Evolutionary conservation across 176 grass and related monocot species (phyloP).

Genomic region (Oryza nivara): DNA sequence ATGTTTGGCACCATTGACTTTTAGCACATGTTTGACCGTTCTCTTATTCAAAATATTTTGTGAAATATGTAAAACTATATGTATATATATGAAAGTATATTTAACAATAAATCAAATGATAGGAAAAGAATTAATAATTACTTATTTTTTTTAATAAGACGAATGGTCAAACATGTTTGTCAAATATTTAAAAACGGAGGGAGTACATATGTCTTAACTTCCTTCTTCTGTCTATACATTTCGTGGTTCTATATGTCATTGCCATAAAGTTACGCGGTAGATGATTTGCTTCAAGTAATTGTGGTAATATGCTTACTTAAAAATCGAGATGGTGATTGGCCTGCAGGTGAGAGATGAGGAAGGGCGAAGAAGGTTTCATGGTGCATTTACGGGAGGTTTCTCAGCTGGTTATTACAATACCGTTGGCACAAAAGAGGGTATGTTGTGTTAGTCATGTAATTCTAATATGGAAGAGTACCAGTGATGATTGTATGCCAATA

Average conservation of each 20-base stretch:
- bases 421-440: constrained; percentile 92
- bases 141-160: too few species aligned
- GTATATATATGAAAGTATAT: too few species aligned
- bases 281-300: constrained; percentile 9
- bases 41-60: too few species aligned
- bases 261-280: neutral
- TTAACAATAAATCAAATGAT: too few species aligned
- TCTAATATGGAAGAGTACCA: neutral
- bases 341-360: constrained; percentile 91
- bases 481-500: neutral
- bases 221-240: neutral
- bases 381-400: constrained; percentile 94
- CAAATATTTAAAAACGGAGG: too few species aligned
- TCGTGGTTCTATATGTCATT: neutral
- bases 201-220: neutral
- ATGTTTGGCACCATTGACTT: too few species aligned
- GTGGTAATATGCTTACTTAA: neutral
- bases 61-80: too few species aligned
- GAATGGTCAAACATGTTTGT: too few species aligned
- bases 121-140: too few species aligned
- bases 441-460: constrained; percentile 17
- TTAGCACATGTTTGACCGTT: too few species aligned
- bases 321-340: neutral
- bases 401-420: constrained; percentile 96
- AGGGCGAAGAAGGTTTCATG: constrained; percentile 95